phyloP scores from a whole-genome alignment of 306 rosid genomes.

The Leucaena leucocephala region DNA sequence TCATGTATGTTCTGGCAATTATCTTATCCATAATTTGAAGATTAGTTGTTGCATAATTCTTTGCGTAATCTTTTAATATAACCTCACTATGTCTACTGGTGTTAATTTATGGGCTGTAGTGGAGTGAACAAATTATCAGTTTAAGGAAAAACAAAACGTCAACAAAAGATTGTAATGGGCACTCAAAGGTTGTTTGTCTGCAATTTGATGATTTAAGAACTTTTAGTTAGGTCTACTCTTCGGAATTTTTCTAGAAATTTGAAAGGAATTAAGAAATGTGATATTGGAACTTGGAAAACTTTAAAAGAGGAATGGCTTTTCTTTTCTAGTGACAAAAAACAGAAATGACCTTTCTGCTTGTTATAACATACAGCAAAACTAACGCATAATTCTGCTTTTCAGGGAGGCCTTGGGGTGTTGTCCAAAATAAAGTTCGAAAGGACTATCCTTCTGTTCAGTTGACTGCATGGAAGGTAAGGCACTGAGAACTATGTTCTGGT shows the following conservation, averaged over 20 bases:
- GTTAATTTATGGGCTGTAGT: too few species aligned
- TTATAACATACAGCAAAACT: conserved; percentile 13
- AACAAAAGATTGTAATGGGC: too few species aligned
- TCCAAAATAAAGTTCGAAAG: conserved; percentile 56
- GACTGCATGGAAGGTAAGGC: conserved; percentile 89
- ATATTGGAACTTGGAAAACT: neutral
- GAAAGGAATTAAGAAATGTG: neutral
- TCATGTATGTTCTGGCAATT: conserved; percentile 6
- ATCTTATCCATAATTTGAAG: too few species aligned
- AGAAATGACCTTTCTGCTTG: neutral
- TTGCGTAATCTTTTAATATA: too few species aligned
- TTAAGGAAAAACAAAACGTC: too few species aligned
- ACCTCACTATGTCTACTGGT: too few species aligned
- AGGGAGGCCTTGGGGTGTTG: conserved; percentile 82
- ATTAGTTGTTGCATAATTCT: too few species aligned
- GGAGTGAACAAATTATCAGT: too few species aligned
- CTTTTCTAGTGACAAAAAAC: too few species aligned
- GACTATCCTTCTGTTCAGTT: conserved; percentile 83
- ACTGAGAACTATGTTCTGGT: conserved; percentile 25
- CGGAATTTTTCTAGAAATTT: neutral
- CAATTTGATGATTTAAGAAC: too few species aligned
- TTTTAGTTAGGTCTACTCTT: neutral
- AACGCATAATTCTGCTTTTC: conserved; percentile 38
- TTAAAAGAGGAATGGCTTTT: neutral
- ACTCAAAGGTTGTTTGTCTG: too few species aligned